Base-by-base conservation (phyloP, 2,329 filamentous ascomycete species). In the Ceratocystis huliohia region DNA sequence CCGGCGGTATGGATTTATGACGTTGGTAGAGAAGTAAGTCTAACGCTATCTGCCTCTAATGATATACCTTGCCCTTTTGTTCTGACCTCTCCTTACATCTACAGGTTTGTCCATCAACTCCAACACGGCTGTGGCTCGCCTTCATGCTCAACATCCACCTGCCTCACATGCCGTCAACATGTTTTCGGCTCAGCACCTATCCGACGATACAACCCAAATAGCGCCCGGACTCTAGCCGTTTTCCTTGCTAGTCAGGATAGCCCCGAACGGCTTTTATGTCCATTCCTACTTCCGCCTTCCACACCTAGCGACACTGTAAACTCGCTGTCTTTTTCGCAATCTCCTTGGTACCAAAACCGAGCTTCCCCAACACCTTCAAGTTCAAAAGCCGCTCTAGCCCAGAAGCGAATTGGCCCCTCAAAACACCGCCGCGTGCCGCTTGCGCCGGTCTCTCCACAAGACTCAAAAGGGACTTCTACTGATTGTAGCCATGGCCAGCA, bases 191-290 rank as follows among this genome's bases (percentile, higher is more conserved):
- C 84, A 69, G 82, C 82, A 0, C 90, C 90, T 1, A 82, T 91
- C 70, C 86, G 90, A 68, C 83, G 87, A 72, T 94, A 92, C 71
- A 96, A 88, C 67, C 82, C 87, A 25, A 84, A 91, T 59, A 96
- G 90, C 72, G 91, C 91, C 7, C 84, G 90, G 71, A 89, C 88
- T 1, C 76, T 96, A 41, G 91, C 91, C 13, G 83, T 89, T 66
- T 89, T 89, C 72, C 80, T 96, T 63, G 89, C 91, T 8, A 89
- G 87, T 71, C 86, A 91, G 72, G 88, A 92, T 71, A 84, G 94
- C 70, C 85, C 91, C 0, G 85, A 89, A 69, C 80, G 77, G 67
- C 84, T 83, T 2, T 77, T 96, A 0, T 96, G 91, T 63, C 80
- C 80, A 0, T 73, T 77, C 25, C 73, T 84, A 17, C 75, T 75